Evolutionary conservation across 2,329 filamentous ascomycete species (phyloP).

Genomic region (Graphium sp.): DNA sequence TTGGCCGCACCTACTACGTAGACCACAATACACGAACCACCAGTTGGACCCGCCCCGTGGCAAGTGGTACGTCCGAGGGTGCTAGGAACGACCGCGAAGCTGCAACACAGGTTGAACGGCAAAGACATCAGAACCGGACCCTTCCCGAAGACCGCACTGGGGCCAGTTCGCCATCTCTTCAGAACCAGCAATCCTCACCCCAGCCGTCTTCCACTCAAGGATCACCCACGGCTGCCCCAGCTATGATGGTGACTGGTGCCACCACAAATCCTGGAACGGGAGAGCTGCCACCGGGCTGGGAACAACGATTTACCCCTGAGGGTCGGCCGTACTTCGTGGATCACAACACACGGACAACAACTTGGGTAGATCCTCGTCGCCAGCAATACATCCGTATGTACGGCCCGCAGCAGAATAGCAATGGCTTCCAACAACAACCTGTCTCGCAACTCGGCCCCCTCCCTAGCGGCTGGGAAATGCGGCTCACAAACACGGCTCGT

Average conservation of each 20-base stretch:
- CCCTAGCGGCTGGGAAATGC: slow-evolving; percentile 98
- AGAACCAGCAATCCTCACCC: slow-evolving; percentile 28
- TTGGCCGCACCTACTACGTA: slow-evolving; percentile 93
- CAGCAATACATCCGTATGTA: slow-evolving; percentile 99
- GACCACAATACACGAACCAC: slow-evolving; percentile 95
- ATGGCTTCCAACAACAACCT: slow-evolving; percentile 83
- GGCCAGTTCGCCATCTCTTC: slow-evolving; percentile 72
- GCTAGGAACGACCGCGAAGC: slow-evolving; percentile 63
- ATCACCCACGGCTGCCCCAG: slow-evolving; percentile 16
- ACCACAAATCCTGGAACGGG: slow-evolving; percentile 79
- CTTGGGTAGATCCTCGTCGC: slow-evolving; percentile 92
- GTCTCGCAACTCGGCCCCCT: slow-evolving; percentile 91
- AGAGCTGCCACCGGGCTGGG: slow-evolving; percentile 90
- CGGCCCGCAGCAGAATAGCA: slow-evolving; percentile 67
- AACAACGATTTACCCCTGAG: slow-evolving; percentile 89
- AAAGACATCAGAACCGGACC: slow-evolving; percentile 88
- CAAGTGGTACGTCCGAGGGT: slow-evolving; percentile 59
- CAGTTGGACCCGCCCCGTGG: slow-evolving; percentile 84
- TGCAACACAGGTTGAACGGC: slow-evolving; percentile 81
- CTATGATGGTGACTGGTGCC: slow-evolving; percentile 84
- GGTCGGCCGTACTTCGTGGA: slow-evolving; percentile 94
- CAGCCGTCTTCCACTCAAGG: slow-evolving; percentile 9
- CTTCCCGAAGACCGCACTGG: slow-evolving; percentile 91
- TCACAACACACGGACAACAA: slow-evolving; percentile 94
- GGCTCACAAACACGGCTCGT: slow-evolving; percentile 88